These are phyloP conservation scores for Aspergillus bombycis DNA, from an alignment of 2,329 filamentous ascomycete species.

Conservation along the genomic window DNA sequence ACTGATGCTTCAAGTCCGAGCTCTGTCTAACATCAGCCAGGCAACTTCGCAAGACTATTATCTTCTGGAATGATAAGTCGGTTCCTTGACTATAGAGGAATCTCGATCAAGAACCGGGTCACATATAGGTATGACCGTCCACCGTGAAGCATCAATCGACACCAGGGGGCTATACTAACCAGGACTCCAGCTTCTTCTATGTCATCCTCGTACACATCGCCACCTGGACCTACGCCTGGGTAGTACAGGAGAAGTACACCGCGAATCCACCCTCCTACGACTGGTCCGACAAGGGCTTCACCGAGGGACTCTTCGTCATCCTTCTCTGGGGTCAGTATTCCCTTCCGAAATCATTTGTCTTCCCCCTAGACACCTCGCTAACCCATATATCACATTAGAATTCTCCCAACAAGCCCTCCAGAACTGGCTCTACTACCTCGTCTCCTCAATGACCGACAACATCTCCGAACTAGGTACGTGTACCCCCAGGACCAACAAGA, in stretches of 20 bases:
- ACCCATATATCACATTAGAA: slow-evolving; percentile 14
- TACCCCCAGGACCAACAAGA: background rate
- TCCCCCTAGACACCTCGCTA: background rate
- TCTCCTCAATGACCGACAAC: slow-evolving; percentile 59
- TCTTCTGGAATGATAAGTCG: slow-evolving; percentile 51
- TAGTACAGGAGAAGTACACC: slow-evolving; percentile 57
- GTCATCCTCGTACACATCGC: slow-evolving; percentile 50
- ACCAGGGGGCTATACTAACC: background rate
- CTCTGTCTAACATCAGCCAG: slow-evolving; percentile 15
- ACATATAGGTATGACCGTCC: slow-evolving; percentile 30
- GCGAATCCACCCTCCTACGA: slow-evolving; percentile 44
- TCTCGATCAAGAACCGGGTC: slow-evolving; percentile 47
- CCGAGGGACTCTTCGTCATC: slow-evolving; percentile 53
- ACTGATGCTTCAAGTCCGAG: background rate
- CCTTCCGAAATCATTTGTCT: no score
- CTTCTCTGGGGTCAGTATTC: slow-evolving; percentile 47
- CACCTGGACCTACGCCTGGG: slow-evolving; percentile 58
- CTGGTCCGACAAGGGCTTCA: slow-evolving; percentile 49
- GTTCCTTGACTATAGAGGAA: slow-evolving; percentile 48
- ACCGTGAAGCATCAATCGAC: background rate
- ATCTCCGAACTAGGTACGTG: slow-evolving; percentile 51
- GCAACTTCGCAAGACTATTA: slow-evolving; percentile 46
- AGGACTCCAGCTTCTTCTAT: slow-evolving; percentile 46
- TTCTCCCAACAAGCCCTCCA: slow-evolving; percentile 58
- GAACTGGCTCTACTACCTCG: slow-evolving; percentile 61